Evolutionary conservation across 2,329 filamentous ascomycete genomes (phyloP).

Genomic region (Trichoderma sp.): DNA sequence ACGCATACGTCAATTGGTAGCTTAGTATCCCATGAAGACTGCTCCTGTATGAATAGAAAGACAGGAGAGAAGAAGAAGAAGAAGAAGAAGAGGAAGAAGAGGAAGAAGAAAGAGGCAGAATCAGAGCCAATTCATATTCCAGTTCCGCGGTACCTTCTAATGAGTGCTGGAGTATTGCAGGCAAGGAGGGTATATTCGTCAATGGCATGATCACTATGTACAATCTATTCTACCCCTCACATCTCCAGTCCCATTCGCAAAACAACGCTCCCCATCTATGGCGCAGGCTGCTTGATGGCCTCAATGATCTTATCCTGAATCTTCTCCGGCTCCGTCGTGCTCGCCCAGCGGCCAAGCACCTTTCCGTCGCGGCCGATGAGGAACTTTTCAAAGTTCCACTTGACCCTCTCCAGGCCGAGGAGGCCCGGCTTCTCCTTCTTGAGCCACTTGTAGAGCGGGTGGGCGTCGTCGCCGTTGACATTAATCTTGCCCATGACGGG

Average conservation of each 20-base stretch:
- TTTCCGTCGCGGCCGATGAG: conserved; percentile 81
- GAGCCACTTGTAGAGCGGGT: conserved; percentile 58
- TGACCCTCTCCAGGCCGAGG: conserved; percentile 84
- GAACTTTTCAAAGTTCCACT: conserved; percentile 99
- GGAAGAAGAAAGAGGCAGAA: no score
- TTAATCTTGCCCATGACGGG: conserved; percentile 90
- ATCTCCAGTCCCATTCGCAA: neutral
- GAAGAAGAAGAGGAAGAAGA: no score
- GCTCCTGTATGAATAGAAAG: no score
- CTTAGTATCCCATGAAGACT: no score
- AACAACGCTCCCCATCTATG: neutral
- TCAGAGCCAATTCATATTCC: no score
- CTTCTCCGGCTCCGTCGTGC: conserved; percentile 80
- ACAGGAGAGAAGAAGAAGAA: no score
- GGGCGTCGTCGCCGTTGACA: conserved; percentile 76
- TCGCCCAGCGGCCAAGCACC: conserved; percentile 85
- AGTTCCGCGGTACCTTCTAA: no score
- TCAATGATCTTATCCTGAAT: conserved; percentile 76
- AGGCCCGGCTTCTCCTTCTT: conserved; percentile 76
- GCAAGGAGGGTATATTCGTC: neutral
- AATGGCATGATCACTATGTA: conserved; percentile 7
- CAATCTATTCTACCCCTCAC: neutral
- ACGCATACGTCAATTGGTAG: no score
- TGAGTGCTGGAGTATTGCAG: no score
- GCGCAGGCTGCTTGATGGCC: conserved; percentile 61